Evolutionary conservation across 1,139 yeast species (phyloP).

Genomic region (Spathaspora sp.): DNA sequence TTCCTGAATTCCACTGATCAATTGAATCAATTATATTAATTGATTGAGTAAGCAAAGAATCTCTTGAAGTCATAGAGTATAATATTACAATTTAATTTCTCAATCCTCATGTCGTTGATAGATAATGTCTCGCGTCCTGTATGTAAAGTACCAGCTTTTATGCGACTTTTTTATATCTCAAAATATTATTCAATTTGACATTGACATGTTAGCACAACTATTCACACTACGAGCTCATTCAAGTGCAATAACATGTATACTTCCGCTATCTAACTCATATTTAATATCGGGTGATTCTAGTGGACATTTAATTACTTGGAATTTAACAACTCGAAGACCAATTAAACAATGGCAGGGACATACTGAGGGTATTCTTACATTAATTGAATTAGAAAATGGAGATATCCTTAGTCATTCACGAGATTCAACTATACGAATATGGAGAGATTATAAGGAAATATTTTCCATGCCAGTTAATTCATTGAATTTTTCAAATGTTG

Average conservation of each 20-base stretch:
- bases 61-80: not conserved
- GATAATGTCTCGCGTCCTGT: too few species aligned
- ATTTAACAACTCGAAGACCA: constrained; percentile 43
- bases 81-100: too few species aligned
- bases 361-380: constrained; percentile 40
- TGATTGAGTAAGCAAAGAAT: not conserved
- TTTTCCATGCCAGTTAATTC: constrained; percentile 48
- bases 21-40: not conserved
- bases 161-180: too few species aligned
- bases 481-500: constrained; percentile 56
- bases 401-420: constrained; percentile 52
- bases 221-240: constrained; percentile 4
- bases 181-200: not conserved
- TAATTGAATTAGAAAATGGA: constrained; percentile 35
- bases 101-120: too few species aligned
- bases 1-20: not conserved
- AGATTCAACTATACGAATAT: constrained; percentile 50
- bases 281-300: constrained; percentile 7
- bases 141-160: too few species aligned
- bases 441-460: constrained; percentile 26
- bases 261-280: not conserved
- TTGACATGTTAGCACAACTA: not conserved
- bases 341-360: constrained; percentile 51
- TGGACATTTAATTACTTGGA: constrained; percentile 56
- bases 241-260: constrained; percentile 1